Conservation (phyloP, 1,284 basidiomycete genomes). For the Cryptococcus sp. region DNA sequence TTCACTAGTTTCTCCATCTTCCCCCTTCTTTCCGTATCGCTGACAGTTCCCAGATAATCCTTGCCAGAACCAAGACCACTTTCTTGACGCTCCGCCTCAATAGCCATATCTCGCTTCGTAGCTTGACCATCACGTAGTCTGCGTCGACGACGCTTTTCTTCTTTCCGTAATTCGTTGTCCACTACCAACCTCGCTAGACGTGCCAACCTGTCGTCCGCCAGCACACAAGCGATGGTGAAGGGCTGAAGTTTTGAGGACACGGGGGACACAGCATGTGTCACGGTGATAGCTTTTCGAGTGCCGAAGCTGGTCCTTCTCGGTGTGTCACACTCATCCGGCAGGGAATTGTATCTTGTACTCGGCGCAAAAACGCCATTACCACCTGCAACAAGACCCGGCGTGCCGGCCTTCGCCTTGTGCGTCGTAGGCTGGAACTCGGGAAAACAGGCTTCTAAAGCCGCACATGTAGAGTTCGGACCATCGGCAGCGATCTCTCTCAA, state of each 20-base stretch:
- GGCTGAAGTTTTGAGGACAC: constrained; percentile 3
- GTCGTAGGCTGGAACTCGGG: constrained; percentile 19
- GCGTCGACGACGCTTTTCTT: constrained; percentile 31
- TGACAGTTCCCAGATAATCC: constrained; percentile 5
- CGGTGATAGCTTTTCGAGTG: background rate
- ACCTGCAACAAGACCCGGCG: background rate
- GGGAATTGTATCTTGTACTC: constrained; percentile 10
- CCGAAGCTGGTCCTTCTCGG: background rate
- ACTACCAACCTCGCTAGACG: constrained; percentile 34
- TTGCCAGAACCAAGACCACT: background rate
- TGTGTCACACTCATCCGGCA: constrained; percentile 2
- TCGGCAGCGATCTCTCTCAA: constrained; percentile 5
- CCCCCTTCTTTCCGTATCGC: constrained; percentile 14
- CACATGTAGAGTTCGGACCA: background rate
- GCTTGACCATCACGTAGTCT: constrained; percentile 28
- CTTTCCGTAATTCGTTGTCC: constrained; percentile 24
- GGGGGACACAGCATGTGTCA: background rate
- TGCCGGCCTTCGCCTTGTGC: background rate
- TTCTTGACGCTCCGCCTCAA: constrained; percentile 4
- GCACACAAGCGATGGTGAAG: constrained; percentile 27
- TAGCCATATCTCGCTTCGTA: constrained; percentile 20
- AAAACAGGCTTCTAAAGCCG: constrained; percentile 13
- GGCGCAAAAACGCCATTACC: constrained; percentile 6
- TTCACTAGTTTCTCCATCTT: constrained; percentile 27
- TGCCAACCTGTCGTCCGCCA: constrained; percentile 21